A percentile compares a stretch with the other conserved stretches of the same genome.
Conservation (phyloP, 2,329 filamentous ascomycete species). For the Pestalotiopsis sp. region DNA sequence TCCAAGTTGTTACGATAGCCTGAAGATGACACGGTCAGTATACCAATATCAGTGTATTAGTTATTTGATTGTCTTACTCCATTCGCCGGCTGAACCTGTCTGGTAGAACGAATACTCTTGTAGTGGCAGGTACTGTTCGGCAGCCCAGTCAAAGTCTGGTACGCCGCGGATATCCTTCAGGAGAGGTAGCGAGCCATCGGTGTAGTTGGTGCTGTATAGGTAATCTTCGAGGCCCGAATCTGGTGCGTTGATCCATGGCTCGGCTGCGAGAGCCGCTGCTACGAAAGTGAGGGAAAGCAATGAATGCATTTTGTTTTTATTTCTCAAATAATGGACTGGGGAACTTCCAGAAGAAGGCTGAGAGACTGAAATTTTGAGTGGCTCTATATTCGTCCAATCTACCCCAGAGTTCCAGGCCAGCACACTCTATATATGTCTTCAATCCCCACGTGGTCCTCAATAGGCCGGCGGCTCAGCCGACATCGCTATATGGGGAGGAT, state of each 20-base stretch:
- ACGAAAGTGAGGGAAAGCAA: constrained; percentile 20
- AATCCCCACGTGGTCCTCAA: neutral
- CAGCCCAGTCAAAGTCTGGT: constrained; percentile 53
- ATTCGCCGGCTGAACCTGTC: constrained; percentile 51
- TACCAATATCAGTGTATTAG: too few species aligned
- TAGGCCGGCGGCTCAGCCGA: neutral
- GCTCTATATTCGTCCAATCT: too few species aligned
- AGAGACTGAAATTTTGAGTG: too few species aligned
- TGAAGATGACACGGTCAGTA: neutral
- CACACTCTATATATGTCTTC: neutral
- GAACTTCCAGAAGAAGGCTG: too few species aligned
- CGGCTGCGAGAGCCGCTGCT: constrained; percentile 29
- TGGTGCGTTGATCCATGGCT: constrained; percentile 36
- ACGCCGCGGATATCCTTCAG: constrained; percentile 45
- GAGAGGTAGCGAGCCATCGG: constrained; percentile 36
- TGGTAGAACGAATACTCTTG: constrained; percentile 52
- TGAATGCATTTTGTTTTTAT: too few species aligned
- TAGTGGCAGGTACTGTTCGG: constrained; percentile 42
- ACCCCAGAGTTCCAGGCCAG: too few species aligned
- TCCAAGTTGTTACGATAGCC: constrained; percentile 55
- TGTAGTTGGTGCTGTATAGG: constrained; percentile 32
- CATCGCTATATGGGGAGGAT: neutral
- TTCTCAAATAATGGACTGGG: too few species aligned
- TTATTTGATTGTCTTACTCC: constrained; percentile 28
- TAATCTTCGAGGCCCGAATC: constrained; percentile 36